Conservation (phyloP, 768 basidiomycete species). For the Collybia nuda region DNA sequence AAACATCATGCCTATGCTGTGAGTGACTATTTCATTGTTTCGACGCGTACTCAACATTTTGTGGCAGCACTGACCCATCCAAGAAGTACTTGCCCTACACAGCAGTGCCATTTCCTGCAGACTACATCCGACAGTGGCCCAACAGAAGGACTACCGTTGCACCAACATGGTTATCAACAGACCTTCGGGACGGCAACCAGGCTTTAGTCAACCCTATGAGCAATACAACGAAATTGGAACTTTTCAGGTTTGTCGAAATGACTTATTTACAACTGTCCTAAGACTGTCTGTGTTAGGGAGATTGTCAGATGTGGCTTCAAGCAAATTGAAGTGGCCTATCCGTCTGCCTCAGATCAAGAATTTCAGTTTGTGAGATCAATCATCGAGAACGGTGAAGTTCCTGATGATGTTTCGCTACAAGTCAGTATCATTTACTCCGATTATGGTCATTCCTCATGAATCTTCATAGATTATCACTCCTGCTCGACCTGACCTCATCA, state of each 20-base stretch:
- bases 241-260: conserved; percentile 37
- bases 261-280: background rate
- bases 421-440: conserved; percentile 32
- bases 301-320: conserved; percentile 79
- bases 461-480: conserved; percentile 68
- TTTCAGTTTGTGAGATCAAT: conserved; percentile 74
- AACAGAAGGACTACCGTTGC: conserved; percentile 55
- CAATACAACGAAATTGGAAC: conserved; percentile 53
- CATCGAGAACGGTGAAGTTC: conserved; percentile 62
- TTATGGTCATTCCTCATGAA: no score
- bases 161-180: conserved; percentile 84
- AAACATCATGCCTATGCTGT: conserved; percentile 49
- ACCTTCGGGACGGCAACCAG: conserved; percentile 85
- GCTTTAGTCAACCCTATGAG: conserved; percentile 85
- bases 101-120: conserved; percentile 49
- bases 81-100: conserved; percentile 72
- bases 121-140: conserved; percentile 69
- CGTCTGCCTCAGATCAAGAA: conserved; percentile 80
- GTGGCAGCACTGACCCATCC: conserved; percentile 58
- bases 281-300: conserved; percentile 53
- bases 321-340: conserved; percentile 85
- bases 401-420: conserved; percentile 80
- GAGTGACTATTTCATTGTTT: conserved; percentile 13
- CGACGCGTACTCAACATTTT: background rate
- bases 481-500: conserved; percentile 77